phyloP scores from a whole-genome alignment of 2,329 filamentous ascomycete species.

The Leptosphaerulina australis region DNA sequence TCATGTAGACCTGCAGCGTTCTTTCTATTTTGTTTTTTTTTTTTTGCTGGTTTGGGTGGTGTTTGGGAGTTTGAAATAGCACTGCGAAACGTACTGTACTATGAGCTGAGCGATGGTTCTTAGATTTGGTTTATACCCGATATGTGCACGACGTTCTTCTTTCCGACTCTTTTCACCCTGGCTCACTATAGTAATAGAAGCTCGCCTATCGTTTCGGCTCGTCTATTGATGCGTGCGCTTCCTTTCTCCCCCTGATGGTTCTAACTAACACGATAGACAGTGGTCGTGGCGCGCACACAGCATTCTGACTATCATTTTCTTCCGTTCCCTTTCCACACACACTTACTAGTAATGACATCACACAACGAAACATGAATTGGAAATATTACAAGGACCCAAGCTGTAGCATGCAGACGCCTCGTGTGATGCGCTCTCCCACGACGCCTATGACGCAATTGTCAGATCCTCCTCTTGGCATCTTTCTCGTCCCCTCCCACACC shows the following conservation, averaged over 20 bases:
- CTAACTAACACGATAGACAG: no score
- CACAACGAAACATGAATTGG: not conserved
- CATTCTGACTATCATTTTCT: no score
- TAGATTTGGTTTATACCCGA: constrained; percentile 13
- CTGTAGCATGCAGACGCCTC: not conserved
- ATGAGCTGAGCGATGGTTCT: constrained; percentile 2
- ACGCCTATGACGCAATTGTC: constrained; percentile 32
- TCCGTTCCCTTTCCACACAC: no score
- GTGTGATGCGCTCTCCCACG: not conserved
- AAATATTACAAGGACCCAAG: not conserved
- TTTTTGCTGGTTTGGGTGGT: not conserved
- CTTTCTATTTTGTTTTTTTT: not conserved
- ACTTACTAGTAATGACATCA: no score
- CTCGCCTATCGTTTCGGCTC: no score
- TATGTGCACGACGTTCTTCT: not conserved
- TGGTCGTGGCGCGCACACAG: no score
- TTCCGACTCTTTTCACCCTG: not conserved
- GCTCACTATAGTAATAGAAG: no score
- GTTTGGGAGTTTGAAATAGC: not conserved
- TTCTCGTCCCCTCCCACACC: constrained; percentile 15
- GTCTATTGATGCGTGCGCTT: no score
- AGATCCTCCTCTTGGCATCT: constrained; percentile 28
- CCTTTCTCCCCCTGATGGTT: no score
- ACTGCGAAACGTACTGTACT: constrained; percentile 1
- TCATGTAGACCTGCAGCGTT: constrained; percentile 35